These are phyloP conservation scores for Triangularia verruculosa DNA, from an alignment of 2,329 filamentous ascomycete species.

Conservation along the genomic window DNA sequence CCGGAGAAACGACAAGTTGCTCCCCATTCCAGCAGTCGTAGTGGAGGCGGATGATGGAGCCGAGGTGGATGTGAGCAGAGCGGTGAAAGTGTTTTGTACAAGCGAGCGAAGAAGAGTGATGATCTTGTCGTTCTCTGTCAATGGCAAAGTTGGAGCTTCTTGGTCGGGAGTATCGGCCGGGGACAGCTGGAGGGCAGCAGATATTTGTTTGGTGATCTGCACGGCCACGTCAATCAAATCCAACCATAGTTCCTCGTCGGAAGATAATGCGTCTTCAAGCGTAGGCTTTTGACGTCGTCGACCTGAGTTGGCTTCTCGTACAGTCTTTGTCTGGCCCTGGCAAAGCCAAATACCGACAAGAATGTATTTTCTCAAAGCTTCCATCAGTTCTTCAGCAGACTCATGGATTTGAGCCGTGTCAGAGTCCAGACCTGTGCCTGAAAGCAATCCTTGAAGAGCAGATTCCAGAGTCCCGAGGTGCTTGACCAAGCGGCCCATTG, in stretches of 20 bases:
- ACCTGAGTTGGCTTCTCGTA: slow-evolving; percentile 44
- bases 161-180: slow-evolving; percentile 7
- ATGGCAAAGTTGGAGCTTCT: neutral
- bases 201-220: slow-evolving; percentile 62
- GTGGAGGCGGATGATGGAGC: slow-evolving; percentile 39
- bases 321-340: slow-evolving; percentile 72
- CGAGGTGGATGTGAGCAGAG: slow-evolving; percentile 75
- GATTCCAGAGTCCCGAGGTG: slow-evolving; percentile 79
- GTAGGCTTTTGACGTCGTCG: slow-evolving; percentile 51
- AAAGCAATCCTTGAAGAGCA: slow-evolving; percentile 70
- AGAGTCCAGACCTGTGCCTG: slow-evolving; percentile 57
- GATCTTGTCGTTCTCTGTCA: slow-evolving; percentile 58
- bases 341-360: slow-evolving; percentile 96
- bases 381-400: slow-evolving; percentile 69
- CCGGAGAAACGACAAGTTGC: slow-evolving; percentile 76
- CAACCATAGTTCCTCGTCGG: slow-evolving; percentile 59
- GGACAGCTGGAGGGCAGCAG: slow-evolving; percentile 47
- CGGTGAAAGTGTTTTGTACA: slow-evolving; percentile 88
- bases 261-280: slow-evolving; percentile 44
- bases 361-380: slow-evolving; percentile 81
- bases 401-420: slow-evolving; percentile 51
- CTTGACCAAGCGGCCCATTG: slow-evolving; percentile 79
- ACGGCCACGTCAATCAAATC: slow-evolving; percentile 59
- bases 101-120: slow-evolving; percentile 68
- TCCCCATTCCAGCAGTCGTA: slow-evolving; percentile 35